Conservation (phyloP, 495 filamentous ascomycete species). For the Penicillium herquei region DNA sequence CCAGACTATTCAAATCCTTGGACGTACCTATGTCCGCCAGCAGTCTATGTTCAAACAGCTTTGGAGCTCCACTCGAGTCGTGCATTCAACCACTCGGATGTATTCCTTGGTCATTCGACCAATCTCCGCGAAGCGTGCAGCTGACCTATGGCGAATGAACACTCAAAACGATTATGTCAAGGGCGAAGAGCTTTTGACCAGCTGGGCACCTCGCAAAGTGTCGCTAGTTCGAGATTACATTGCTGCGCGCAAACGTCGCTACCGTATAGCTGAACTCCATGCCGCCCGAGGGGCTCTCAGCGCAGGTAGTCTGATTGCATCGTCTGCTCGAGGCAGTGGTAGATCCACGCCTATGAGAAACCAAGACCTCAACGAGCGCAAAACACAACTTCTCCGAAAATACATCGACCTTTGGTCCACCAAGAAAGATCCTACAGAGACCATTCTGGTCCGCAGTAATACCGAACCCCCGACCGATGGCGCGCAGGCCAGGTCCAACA, state of each 20-base stretch:
- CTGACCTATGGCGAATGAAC: slow-evolving; percentile 96
- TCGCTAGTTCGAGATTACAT: slow-evolving; percentile 85
- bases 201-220: slow-evolving; percentile 86
- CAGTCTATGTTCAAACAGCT: slow-evolving; percentile 83
- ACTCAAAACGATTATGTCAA: slow-evolving; percentile 92
- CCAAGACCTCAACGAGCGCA: slow-evolving; percentile 52
- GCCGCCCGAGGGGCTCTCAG: slow-evolving; percentile 70
- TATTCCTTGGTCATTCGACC: slow-evolving; percentile 86
- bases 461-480: slow-evolving; percentile 72
- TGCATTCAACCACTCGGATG: slow-evolving; percentile 80
- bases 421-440: slow-evolving; percentile 68
- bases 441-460: slow-evolving; percentile 72
- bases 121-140: slow-evolving; percentile 82
- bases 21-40: slow-evolving; percentile 79
- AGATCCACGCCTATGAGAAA: slow-evolving; percentile 39
- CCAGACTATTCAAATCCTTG: slow-evolving; percentile 75
- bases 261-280: slow-evolving; percentile 74
- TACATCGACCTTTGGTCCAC: slow-evolving; percentile 77
- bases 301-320: slow-evolving; percentile 34
- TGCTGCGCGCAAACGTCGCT: slow-evolving; percentile 62
- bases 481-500: slow-evolving; percentile 35
- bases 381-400: slow-evolving; percentile 61
- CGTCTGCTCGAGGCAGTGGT: slow-evolving; percentile 34
- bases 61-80: slow-evolving; percentile 79
- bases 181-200: slow-evolving; percentile 79